phyloP scores from a whole-genome alignment of 495 filamentous ascomycete genomes.

The Acidomyces sp. region DNA sequence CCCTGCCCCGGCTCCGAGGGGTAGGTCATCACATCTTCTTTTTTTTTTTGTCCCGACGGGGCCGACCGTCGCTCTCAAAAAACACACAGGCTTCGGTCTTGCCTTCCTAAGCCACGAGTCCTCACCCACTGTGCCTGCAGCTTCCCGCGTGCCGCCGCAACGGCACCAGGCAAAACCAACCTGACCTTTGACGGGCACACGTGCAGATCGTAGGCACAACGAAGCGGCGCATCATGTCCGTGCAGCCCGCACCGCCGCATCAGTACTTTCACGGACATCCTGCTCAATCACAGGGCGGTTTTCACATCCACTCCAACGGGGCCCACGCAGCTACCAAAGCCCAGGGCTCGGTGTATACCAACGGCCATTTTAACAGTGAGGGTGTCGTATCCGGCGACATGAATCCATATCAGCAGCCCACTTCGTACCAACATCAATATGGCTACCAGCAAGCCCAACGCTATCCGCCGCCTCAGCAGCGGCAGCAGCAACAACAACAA shows the following conservation, averaged over 20 bases:
- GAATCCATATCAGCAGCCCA: background rate
- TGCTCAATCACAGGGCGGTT: background rate
- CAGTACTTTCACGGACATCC: background rate
- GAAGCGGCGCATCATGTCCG: background rate
- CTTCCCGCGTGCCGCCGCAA: constrained; percentile 1
- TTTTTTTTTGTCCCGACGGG: too few relatives aligned
- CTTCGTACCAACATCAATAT: background rate
- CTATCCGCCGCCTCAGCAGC: too few relatives aligned
- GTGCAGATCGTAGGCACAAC: background rate
- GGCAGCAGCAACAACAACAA: background rate
- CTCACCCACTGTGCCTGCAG: background rate
- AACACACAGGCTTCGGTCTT: too few relatives aligned
- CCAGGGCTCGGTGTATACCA: background rate
- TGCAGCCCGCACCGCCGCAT: background rate
- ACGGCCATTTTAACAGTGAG: background rate
- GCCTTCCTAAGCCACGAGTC: too few relatives aligned
- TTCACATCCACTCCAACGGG: background rate
- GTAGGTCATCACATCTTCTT: too few relatives aligned
- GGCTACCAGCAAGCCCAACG: constrained; percentile 1
- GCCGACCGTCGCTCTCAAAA: too few relatives aligned
- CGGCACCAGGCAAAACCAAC: background rate
- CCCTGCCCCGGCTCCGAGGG: too few relatives aligned
- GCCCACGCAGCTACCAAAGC: background rate
- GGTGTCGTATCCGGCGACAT: background rate
- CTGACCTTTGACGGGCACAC: background rate